phyloP scores from a whole-genome alignment of 371 early-diverging fungal species.

The Aphelidium insulamus region DNA sequence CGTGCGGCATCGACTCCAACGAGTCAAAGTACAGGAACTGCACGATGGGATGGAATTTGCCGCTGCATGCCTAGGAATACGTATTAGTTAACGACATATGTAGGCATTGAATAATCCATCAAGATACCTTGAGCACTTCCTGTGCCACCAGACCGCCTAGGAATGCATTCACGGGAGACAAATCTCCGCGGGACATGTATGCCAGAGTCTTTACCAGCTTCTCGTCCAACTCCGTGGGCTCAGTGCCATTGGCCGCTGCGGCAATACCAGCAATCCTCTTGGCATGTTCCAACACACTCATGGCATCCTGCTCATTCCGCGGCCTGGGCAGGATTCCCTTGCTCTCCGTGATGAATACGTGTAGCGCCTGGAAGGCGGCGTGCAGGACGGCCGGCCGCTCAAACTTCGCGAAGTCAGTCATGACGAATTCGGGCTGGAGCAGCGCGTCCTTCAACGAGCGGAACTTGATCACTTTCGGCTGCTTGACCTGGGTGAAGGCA shows the following conservation, averaged over 20 bases:
- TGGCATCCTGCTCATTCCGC: slow-evolving; percentile 34
- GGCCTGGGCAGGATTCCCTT: slow-evolving; percentile 38
- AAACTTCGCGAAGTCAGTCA: slow-evolving; percentile 91
- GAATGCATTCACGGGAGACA: slow-evolving; percentile 94
- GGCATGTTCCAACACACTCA: slow-evolving; percentile 20
- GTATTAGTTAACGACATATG: neutral
- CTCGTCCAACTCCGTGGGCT: slow-evolving; percentile 51
- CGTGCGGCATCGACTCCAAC: slow-evolving; percentile 82
- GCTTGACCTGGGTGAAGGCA: slow-evolving; percentile 81
- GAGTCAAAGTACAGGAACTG: slow-evolving; percentile 98
- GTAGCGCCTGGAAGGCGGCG: slow-evolving; percentile 78
- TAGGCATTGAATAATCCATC: neutral
- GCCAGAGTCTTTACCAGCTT: slow-evolving; percentile 68
- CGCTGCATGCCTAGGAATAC: slow-evolving; percentile 30
- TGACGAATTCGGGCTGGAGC: slow-evolving; percentile 56
- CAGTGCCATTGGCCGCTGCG: slow-evolving; percentile 19
- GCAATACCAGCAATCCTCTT: slow-evolving; percentile 27
- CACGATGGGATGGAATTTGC: slow-evolving; percentile 88
- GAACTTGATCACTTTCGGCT: slow-evolving; percentile 58
- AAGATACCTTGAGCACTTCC: slow-evolving; percentile 87
- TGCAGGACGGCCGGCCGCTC: slow-evolving; percentile 82
- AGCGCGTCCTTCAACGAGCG: slow-evolving; percentile 48
- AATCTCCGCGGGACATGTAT: slow-evolving; percentile 64
- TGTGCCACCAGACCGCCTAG: slow-evolving; percentile 98
- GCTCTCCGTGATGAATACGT: slow-evolving; percentile 37